These are phyloP conservation scores for Fusarium piperis DNA, from an alignment of 2,329 filamentous ascomycete species.

Conservation along the genomic window DNA sequence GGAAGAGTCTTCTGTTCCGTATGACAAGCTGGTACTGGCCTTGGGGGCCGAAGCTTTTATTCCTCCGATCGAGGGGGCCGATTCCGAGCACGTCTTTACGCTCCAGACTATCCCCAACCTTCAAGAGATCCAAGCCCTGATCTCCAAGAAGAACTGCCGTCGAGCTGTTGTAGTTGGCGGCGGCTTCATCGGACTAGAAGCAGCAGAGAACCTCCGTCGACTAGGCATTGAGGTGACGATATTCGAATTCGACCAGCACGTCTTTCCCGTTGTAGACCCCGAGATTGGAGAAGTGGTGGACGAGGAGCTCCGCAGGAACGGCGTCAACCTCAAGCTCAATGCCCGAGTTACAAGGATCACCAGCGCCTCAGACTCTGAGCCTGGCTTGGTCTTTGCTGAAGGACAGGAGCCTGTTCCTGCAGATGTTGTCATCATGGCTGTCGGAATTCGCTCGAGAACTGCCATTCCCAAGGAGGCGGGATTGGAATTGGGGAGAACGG, in stretches of 20 bases:
- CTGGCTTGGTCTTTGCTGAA: not conserved
- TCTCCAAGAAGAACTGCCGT: not conserved
- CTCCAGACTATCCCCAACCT: slow-evolving; percentile 13
- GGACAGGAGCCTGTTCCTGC: slow-evolving; percentile 1
- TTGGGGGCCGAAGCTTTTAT: not conserved
- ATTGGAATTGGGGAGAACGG: not conserved
- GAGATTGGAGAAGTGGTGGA: slow-evolving; percentile 8
- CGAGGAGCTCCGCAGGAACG: slow-evolving; percentile 3
- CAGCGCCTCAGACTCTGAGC: not conserved
- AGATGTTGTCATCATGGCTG: slow-evolving; percentile 6
- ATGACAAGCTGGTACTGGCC: not conserved
- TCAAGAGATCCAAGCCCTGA: not conserved
- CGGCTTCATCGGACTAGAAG: slow-evolving; percentile 21
- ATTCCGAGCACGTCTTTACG: slow-evolving; percentile 5
- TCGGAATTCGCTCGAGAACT: slow-evolving; percentile 5
- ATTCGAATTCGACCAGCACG: slow-evolving; percentile 8
- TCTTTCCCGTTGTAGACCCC: slow-evolving; percentile 7
- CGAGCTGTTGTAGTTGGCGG: slow-evolving; percentile 4
- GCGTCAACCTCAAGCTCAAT: not conserved
- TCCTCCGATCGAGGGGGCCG: not conserved
- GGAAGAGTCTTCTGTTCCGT: not conserved
- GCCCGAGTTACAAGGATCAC: not conserved
- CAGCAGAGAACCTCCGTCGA: slow-evolving; percentile 9
- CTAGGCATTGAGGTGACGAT: slow-evolving; percentile 10
- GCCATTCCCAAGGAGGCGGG: slow-evolving; percentile 1